phyloP scores from a whole-genome alignment of 352 stramenopile genomes.

The Globisporangium parvum region DNA sequence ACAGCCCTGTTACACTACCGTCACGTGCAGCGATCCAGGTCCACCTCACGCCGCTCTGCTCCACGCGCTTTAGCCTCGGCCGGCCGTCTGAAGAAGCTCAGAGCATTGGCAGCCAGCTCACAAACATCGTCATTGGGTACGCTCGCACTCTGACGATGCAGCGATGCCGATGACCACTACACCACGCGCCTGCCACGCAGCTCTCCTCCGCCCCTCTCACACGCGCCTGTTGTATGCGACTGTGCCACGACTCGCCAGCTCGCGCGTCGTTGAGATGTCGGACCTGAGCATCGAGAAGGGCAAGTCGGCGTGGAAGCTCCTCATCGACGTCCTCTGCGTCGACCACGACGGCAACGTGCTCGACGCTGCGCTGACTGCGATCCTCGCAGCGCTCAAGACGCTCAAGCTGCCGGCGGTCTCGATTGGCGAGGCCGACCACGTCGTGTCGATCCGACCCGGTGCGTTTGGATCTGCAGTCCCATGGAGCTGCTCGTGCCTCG shows the following conservation, averaged over 20 bases:
- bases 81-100: slow-evolving; percentile 71
- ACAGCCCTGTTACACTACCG: slow-evolving; percentile 16
- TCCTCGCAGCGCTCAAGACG: slow-evolving; percentile 67
- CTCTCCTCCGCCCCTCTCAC: too few species aligned
- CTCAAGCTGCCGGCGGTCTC: slow-evolving; percentile 53
- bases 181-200: not conserved
- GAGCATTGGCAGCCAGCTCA: slow-evolving; percentile 75
- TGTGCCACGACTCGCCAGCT: slow-evolving; percentile 21
- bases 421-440: slow-evolving; percentile 59
- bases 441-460: slow-evolving; percentile 67
- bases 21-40: slow-evolving; percentile 54
- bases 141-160: not conserved
- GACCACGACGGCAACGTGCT: slow-evolving; percentile 81
- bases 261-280: slow-evolving; percentile 75
- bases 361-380: slow-evolving; percentile 57
- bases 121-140: slow-evolving; percentile 61
- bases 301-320: slow-evolving; percentile 76
- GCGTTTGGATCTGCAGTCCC: not conserved
- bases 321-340: slow-evolving; percentile 77
- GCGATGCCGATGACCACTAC: not conserved
- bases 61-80: slow-evolving; percentile 59
- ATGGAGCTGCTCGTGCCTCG: not conserved
- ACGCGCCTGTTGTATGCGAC: not conserved
- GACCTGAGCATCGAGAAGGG: slow-evolving; percentile 64
- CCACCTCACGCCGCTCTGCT: slow-evolving; percentile 75